A percentile compares a stretch with the other conserved stretches of the same genome.
Conservation (phyloP, 176 grass and related monocot genomes). For the Phoenix roebelenii region DNA sequence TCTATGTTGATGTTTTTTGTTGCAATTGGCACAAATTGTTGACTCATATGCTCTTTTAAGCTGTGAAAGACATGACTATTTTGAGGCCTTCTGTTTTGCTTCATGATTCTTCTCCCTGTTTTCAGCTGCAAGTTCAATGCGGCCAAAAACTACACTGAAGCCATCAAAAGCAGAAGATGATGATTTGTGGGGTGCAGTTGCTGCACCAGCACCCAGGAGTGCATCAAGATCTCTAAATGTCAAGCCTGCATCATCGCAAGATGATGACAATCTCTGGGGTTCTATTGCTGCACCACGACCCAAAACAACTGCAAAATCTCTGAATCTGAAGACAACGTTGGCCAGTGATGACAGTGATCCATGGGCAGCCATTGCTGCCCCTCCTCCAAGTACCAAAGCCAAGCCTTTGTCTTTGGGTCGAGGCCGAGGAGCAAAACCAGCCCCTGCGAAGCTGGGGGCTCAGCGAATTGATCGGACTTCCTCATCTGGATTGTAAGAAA, state of each 20-base stretch:
- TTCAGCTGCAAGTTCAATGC: slow-evolving; percentile 40
- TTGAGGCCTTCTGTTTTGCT: no score
- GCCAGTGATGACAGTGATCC: slow-evolving; percentile 40
- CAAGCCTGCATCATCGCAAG: slow-evolving; percentile 27
- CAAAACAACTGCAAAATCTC: slow-evolving; percentile 50
- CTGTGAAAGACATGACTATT: no score
- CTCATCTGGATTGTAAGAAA: slow-evolving; percentile 43
- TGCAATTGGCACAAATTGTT: no score
- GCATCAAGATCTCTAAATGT: slow-evolving; percentile 33
- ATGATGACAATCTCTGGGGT: slow-evolving; percentile 77
- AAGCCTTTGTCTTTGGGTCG: slow-evolving; percentile 66
- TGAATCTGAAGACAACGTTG: slow-evolving; percentile 24
- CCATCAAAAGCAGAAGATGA: slow-evolving; percentile 55
- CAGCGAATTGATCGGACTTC: slow-evolving; percentile 70
- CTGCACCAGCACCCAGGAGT: slow-evolving; percentile 46
- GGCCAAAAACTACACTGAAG: slow-evolving; percentile 30
- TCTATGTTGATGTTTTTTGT: no score
- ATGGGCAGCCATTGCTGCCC: slow-evolving; percentile 89
- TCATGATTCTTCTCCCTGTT: slow-evolving; percentile 10
- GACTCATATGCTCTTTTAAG: no score
- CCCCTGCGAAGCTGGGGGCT: slow-evolving; percentile 79
- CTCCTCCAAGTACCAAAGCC: slow-evolving; percentile 73
- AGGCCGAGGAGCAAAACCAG: slow-evolving; percentile 65
- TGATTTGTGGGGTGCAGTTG: slow-evolving; percentile 58
- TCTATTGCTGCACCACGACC: slow-evolving; percentile 72